These are phyloP conservation scores for Xylariales sp. DNA, from an alignment of 2,329 filamentous ascomycete genomes.

Conservation along the genomic window DNA sequence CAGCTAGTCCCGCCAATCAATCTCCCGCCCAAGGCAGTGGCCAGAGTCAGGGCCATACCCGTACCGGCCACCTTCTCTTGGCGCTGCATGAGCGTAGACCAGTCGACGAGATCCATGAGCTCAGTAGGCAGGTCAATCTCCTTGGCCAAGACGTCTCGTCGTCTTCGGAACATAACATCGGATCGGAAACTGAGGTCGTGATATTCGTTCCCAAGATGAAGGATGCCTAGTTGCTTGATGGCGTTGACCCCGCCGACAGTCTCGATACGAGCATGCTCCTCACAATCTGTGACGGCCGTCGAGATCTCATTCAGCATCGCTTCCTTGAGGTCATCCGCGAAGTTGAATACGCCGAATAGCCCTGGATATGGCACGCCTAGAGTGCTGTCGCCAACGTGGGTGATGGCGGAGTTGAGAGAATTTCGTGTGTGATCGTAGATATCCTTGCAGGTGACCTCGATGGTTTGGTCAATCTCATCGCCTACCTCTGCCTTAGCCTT, in stretches of 20 bases:
- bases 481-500: constrained; percentile 83
- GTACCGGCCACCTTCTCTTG: constrained; percentile 96
- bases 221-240: constrained; percentile 87
- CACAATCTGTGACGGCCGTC: constrained; percentile 79
- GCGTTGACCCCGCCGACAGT: constrained; percentile 84
- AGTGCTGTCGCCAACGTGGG: constrained; percentile 78
- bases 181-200: constrained; percentile 87
- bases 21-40: constrained; percentile 84
- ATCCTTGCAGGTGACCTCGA: constrained; percentile 85
- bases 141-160: constrained; percentile 81
- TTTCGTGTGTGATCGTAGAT: constrained; percentile 87
- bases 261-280: constrained; percentile 83
- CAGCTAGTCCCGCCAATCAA: constrained; percentile 87
- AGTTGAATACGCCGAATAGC: constrained; percentile 85
- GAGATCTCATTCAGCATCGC: constrained; percentile 93
- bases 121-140: constrained; percentile 91
- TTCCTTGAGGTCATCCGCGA: constrained; percentile 90
- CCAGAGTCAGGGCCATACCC: constrained; percentile 92
- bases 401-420: constrained; percentile 79
- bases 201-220: constrained; percentile 90
- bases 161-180: constrained; percentile 93
- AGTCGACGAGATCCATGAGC: constrained; percentile 92
- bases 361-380: constrained; percentile 90
- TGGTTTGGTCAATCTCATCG: constrained; percentile 82
- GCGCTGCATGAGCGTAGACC: constrained; percentile 81